Percentiles rank a stretch among this genome's conserved stretches.
Conservation (phyloP, 2,329 filamentous ascomycete genomes). For the Diaporthe aspalathi region DNA sequence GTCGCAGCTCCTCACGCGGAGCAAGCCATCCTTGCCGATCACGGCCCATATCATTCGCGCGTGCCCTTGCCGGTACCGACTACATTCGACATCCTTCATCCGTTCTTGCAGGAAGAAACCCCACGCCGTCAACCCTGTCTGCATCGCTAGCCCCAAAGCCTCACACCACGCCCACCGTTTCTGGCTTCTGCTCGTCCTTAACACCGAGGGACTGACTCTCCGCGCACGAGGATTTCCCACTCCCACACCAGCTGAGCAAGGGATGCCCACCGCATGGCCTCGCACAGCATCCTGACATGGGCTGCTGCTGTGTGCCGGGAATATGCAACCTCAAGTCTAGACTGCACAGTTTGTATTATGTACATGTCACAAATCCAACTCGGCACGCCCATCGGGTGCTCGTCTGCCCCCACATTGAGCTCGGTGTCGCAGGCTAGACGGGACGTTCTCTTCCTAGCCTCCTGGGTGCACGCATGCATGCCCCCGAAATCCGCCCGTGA, state of each 20-base stretch:
- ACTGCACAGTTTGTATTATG: slow-evolving; percentile 11
- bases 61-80: slow-evolving; percentile 28
- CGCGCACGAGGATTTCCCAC: slow-evolving; percentile 8
- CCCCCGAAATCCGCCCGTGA: slow-evolving; percentile 1
- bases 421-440: slow-evolving; percentile 12
- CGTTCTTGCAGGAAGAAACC: slow-evolving; percentile 35
- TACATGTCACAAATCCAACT: slow-evolving; percentile 1
- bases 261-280: slow-evolving; percentile 4
- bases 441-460: slow-evolving; percentile 16
- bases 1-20: slow-evolving; percentile 19
- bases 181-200: slow-evolving; percentile 12
- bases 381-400: slow-evolving; percentile 17
- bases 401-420: slow-evolving; percentile 13
- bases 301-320: slow-evolving; percentile 19
- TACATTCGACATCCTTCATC: slow-evolving; percentile 23
- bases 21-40: slow-evolving; percentile 37
- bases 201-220: slow-evolving; percentile 19
- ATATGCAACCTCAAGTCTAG: slow-evolving; percentile 16
- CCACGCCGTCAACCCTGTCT: slow-evolving; percentile 32
- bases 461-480: slow-evolving; percentile 11
- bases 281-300: slow-evolving; percentile 15
- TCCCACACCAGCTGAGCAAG: slow-evolving; percentile 15
- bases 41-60: slow-evolving; percentile 19
- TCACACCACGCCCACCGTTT: slow-evolving; percentile 19
- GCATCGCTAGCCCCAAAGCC: slow-evolving; percentile 26